Evolutionary conservation across 2,329 filamentous ascomycete genomes (phyloP).

Genomic region (Microcyclosporella mali): DNA sequence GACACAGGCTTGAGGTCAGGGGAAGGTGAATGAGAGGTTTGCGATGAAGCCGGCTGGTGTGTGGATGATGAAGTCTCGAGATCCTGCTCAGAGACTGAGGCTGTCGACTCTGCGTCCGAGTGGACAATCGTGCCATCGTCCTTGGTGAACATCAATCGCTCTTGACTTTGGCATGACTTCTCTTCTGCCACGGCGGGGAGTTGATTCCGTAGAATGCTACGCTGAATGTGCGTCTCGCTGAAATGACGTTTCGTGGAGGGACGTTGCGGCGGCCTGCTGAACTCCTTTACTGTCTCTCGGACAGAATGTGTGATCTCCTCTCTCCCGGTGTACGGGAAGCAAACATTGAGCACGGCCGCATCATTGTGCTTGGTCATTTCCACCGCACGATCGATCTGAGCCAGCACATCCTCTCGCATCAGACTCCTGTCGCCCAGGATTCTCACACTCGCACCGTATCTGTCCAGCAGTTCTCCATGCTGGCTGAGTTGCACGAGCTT

Average conservation of each 20-base stretch:
- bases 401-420: conserved; percentile 78
- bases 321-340: conserved; percentile 93
- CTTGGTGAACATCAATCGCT: neutral
- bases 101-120: conserved; percentile 17
- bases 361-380: conserved; percentile 83
- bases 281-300: conserved; percentile 79
- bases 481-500: conserved; percentile 88
- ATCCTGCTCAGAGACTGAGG: conserved; percentile 24
- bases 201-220: conserved; percentile 62
- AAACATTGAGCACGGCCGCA: conserved; percentile 76
- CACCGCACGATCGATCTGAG: conserved; percentile 79
- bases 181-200: conserved; percentile 37
- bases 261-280: conserved; percentile 56
- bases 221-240: conserved; percentile 78
- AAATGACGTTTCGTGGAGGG: conserved; percentile 58
- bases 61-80: conserved; percentile 27
- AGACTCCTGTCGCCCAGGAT: conserved; percentile 79
- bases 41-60: conserved; percentile 34
- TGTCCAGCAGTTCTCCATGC: conserved; percentile 86
- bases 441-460: conserved; percentile 81
- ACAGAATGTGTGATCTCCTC: conserved; percentile 93
- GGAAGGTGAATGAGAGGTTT: conserved; percentile 34
- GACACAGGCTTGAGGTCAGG: conserved; percentile 34
- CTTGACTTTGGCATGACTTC: neutral
- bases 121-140: conserved; percentile 9